These are phyloP conservation scores for Cystobasidium ongulense DNA, from an alignment of 768 basidiomycete genomes.

Conservation along the genomic window DNA sequence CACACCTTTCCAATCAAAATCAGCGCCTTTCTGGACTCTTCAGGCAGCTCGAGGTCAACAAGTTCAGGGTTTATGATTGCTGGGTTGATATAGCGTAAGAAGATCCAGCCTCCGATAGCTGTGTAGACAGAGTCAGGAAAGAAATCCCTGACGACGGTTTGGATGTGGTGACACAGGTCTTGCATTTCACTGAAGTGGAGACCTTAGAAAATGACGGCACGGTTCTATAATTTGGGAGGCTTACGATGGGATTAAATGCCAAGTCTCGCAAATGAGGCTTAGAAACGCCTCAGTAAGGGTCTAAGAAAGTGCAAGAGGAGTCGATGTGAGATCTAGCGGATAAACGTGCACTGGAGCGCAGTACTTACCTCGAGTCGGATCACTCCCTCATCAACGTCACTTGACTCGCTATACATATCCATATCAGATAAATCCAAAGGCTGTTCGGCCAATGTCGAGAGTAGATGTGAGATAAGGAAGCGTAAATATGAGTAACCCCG, in stretches of 20 bases:
- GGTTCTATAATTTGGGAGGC: conserved; percentile 14
- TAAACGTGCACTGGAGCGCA: neutral
- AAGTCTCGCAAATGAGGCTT: conserved; percentile 59
- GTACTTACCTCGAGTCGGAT: conserved; percentile 19
- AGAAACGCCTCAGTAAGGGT: conserved; percentile 68
- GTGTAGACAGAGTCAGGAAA: conserved; percentile 45
- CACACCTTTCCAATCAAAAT: conserved; percentile 75
- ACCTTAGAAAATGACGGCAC: neutral
- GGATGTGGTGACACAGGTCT: conserved; percentile 73
- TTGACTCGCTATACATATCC: conserved; percentile 15
- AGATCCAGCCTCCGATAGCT: conserved; percentile 63
- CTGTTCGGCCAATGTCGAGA: conserved; percentile 64
- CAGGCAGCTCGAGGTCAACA: conserved; percentile 71
- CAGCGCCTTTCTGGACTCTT: conserved; percentile 59
- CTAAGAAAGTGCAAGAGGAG: conserved; percentile 61
- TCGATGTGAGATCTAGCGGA: conserved; percentile 45
- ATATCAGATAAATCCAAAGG: conserved; percentile 57
- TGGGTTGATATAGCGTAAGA: conserved; percentile 63
- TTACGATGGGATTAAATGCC: conserved; percentile 22
- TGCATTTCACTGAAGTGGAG: conserved; percentile 60
- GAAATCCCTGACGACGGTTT: conserved; percentile 42
- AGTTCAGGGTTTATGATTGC: conserved; percentile 77
- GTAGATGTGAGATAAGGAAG: conserved; percentile 63
- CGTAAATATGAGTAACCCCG: conserved; percentile 90
- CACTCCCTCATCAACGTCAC: conserved; percentile 8